phyloP scores from a whole-genome alignment of 805 yeast species.

The Cyberlindnera mississippiensis region DNA sequence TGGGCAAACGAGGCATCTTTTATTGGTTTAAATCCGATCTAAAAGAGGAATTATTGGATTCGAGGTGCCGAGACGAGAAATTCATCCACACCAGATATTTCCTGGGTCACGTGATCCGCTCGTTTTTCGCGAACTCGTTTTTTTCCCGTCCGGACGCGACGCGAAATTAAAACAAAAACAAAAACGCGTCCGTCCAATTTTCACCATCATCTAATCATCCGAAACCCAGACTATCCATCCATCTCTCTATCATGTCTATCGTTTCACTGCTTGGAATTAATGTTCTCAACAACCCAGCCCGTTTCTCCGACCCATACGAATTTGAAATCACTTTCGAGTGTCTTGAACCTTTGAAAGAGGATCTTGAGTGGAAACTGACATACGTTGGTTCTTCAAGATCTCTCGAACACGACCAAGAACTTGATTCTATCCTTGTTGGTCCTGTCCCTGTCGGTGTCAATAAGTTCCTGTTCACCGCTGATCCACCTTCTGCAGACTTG shows the following conservation, averaged over 20 bases:
- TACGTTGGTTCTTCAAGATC: constrained; percentile 96
- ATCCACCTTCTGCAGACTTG: constrained; percentile 93
- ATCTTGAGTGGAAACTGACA: constrained; percentile 94
- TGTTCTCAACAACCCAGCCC: constrained; percentile 92
- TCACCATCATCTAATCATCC: too few relatives aligned
- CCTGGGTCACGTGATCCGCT: neutral
- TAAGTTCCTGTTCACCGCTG: constrained; percentile 88
- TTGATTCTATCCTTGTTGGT: constrained; percentile 95
- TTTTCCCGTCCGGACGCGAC: too few relatives aligned
- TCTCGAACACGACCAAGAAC: constrained; percentile 92
- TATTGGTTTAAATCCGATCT: too few relatives aligned
- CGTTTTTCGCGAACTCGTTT: too few relatives aligned
- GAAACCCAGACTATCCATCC: too few relatives aligned
- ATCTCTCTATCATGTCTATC: constrained; percentile 78
- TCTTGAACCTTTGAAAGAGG: constrained; percentile 77
- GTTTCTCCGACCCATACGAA: constrained; percentile 88
- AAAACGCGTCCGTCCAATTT: neutral
- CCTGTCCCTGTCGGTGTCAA: constrained; percentile 98
- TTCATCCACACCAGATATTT: neutral
- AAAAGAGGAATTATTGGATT: neutral
- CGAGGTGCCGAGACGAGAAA: neutral
- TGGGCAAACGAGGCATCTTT: constrained; percentile 15
- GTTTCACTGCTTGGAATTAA: constrained; percentile 89
- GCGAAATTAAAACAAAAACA: neutral
- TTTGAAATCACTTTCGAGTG: constrained; percentile 98